Conservation (phyloP, 2,329 filamentous ascomycete genomes). For the Xylogone sp. region DNA sequence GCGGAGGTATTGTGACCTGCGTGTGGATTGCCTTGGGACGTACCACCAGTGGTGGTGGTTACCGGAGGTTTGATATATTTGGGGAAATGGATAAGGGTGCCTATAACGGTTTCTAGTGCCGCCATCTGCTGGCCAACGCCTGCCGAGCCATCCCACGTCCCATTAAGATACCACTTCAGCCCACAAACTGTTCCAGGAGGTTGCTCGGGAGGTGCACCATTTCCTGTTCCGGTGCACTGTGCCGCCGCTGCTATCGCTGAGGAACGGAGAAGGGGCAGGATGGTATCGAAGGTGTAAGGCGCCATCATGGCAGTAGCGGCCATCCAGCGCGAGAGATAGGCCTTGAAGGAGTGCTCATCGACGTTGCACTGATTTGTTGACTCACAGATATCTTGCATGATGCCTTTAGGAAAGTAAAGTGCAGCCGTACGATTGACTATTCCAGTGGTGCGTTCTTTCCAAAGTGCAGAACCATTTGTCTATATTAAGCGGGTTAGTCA, state of each 20-base stretch:
- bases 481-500: conserved; percentile 3
- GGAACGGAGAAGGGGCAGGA: conserved; percentile 50
- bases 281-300: conserved; percentile 49
- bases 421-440: conserved; percentile 48
- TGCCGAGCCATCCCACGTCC: conserved; percentile 52
- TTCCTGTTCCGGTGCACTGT: conserved; percentile 47
- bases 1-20: conserved; percentile 17
- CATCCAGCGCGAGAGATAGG: conserved; percentile 59
- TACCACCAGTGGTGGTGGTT: conserved; percentile 53
- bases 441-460: conserved; percentile 54
- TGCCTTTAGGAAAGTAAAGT: conserved; percentile 51
- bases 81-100: conserved; percentile 48
- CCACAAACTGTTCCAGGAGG: conserved; percentile 55
- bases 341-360: conserved; percentile 63
- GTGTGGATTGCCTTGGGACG: conserved; percentile 36
- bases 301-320: conserved; percentile 61
- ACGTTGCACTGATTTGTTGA: conserved; percentile 54
- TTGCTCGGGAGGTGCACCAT: conserved; percentile 27
- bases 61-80: conserved; percentile 29
- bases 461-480: conserved; percentile 42
- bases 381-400: conserved; percentile 67
- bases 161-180: conserved; percentile 52
- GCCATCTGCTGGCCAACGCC: conserved; percentile 71
- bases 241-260: conserved; percentile 55
- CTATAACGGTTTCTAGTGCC: conserved; percentile 61